Evolutionary conservation across 2,329 filamentous ascomycete genomes (phyloP).

Genomic region (Cladosporium sp.): DNA sequence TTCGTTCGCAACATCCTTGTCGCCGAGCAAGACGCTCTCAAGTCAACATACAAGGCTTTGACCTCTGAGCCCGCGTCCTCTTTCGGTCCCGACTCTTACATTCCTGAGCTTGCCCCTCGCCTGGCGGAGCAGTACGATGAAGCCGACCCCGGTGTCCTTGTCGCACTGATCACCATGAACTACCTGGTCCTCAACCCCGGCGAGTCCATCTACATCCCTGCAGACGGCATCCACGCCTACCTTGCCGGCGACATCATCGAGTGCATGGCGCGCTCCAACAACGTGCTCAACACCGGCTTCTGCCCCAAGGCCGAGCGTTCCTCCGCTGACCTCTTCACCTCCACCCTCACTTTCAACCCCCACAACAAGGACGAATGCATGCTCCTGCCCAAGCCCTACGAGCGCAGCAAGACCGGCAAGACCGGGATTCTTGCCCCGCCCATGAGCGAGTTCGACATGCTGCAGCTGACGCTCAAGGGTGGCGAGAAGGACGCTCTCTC

Average conservation of each 20-base stretch:
- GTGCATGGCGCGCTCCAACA: constrained; percentile 73
- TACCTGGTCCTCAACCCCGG: constrained; percentile 63
- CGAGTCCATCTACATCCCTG: constrained; percentile 66
- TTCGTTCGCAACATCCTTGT: constrained; percentile 54
- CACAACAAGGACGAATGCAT: constrained; percentile 55
- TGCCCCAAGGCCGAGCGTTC: constrained; percentile 64
- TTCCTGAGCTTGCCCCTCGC: constrained; percentile 61
- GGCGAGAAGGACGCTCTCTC: constrained; percentile 58
- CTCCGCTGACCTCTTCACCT: constrained; percentile 59
- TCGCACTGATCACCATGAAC: constrained; percentile 72
- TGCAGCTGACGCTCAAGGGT: constrained; percentile 53
- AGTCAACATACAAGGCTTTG: constrained; percentile 51
- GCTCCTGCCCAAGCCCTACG: constrained; percentile 41
- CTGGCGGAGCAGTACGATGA: constrained; percentile 61
- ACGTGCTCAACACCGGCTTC: constrained; percentile 71
- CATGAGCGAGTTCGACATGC: constrained; percentile 68
- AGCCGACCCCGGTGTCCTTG: constrained; percentile 62
- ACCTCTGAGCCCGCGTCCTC: constrained; percentile 44
- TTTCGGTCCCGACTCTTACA: constrained; percentile 50
- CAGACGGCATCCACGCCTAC: constrained; percentile 71
- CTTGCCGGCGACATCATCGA: constrained; percentile 70
- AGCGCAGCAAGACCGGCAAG: constrained; percentile 50
- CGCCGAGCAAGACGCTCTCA: constrained; percentile 50
- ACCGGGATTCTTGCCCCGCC: constrained; percentile 63
- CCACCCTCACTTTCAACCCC: constrained; percentile 60